phyloP scores from a whole-genome alignment of 2,329 filamentous ascomycete species.

The Ascochyta lentis region DNA sequence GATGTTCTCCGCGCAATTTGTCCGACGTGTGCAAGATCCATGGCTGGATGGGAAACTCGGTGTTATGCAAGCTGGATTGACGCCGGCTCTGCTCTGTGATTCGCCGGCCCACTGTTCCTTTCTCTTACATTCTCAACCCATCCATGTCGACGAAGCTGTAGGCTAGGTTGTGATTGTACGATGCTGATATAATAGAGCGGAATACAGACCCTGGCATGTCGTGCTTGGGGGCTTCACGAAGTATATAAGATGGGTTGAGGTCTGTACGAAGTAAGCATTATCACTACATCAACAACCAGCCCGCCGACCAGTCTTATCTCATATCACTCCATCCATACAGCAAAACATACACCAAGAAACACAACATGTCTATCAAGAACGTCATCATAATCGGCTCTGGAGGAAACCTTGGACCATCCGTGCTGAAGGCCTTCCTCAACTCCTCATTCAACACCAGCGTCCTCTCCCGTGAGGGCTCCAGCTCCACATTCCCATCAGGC shows the following conservation, averaged over 20 bases:
- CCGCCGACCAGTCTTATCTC: background rate
- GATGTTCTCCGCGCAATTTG: slow-evolving; percentile 3
- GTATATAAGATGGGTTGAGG: background rate
- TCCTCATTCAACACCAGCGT: slow-evolving; percentile 62
- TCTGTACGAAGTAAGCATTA: background rate
- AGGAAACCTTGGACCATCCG: slow-evolving; percentile 53
- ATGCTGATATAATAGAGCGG: slow-evolving; percentile 16
- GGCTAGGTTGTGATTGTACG: background rate
- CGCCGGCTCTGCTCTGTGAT: background rate
- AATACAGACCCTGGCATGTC: slow-evolving; percentile 1
- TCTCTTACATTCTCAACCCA: background rate
- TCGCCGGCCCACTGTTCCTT: background rate
- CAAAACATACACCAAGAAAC: background rate
- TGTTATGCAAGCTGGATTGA: background rate
- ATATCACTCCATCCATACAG: background rate
- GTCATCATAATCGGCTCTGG: slow-evolving; percentile 53
- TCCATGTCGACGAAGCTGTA: background rate
- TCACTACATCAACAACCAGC: background rate
- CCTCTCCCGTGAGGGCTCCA: slow-evolving; percentile 59
- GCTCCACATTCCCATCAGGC: slow-evolving; percentile 47
- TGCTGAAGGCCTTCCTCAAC: slow-evolving; percentile 51
- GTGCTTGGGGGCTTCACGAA: background rate
- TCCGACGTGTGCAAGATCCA: background rate
- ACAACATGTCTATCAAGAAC: slow-evolving; percentile 50
- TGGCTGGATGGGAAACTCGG: background rate